Conservation (phyloP, 371 early-diverging fungal species). For the Syncephalastrum racemosum region DNA sequence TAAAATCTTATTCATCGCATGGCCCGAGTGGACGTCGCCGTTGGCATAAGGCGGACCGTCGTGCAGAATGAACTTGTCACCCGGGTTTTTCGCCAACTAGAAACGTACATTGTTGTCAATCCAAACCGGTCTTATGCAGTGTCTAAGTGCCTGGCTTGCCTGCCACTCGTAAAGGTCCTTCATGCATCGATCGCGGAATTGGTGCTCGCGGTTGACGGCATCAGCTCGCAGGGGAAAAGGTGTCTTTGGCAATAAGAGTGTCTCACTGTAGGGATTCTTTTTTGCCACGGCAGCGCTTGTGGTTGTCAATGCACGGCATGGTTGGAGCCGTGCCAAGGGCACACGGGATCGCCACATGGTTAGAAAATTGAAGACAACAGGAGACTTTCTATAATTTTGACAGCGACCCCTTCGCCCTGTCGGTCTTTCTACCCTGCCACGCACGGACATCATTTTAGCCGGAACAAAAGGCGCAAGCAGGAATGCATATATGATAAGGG, state of each 20-base stretch:
- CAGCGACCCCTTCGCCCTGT: too few relatives aligned
- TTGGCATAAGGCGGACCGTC: slow-evolving; percentile 99
- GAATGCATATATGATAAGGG: too few relatives aligned
- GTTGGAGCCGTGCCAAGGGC: too few relatives aligned
- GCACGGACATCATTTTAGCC: too few relatives aligned
- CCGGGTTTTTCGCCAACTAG: slow-evolving; percentile 60
- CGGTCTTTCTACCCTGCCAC: too few relatives aligned
- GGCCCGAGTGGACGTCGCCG: slow-evolving; percentile 92
- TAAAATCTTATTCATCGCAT: slow-evolving; percentile 92
- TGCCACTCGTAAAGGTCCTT: slow-evolving; percentile 78
- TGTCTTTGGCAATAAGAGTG: slow-evolving; percentile 73
- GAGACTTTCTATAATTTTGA: too few relatives aligned
- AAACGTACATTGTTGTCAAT: not conserved
- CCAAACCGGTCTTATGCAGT: not conserved
- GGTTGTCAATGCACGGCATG: too few relatives aligned
- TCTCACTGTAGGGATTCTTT: slow-evolving; percentile 55
- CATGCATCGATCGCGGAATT: slow-evolving; percentile 65
- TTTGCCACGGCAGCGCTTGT: not conserved
- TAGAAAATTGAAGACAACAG: too few relatives aligned
- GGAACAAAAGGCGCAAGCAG: too few relatives aligned
- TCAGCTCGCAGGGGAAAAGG: slow-evolving; percentile 73
- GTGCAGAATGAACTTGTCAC: slow-evolving; percentile 79
- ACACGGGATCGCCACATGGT: too few relatives aligned
- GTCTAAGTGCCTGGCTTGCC: slow-evolving; percentile 29
- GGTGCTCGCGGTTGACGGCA: slow-evolving; percentile 60